Conservation (phyloP, 169 alveolate species). For the Eimeria sp. region DNA sequence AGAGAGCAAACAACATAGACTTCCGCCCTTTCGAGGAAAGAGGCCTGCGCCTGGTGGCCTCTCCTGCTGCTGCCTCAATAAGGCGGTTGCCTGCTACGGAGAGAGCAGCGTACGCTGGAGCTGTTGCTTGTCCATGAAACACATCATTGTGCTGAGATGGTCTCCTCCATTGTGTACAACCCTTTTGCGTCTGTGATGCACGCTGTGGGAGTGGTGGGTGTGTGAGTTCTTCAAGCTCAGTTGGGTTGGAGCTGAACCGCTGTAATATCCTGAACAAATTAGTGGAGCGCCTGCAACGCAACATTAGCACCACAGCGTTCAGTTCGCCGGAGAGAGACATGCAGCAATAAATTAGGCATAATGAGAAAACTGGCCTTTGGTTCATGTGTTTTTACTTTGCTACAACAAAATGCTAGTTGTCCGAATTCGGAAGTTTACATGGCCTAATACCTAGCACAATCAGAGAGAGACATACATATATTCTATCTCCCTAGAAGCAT, state of each 20-base stretch:
- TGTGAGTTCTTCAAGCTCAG: constrained; percentile 67
- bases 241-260: constrained; percentile 39
- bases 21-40: constrained; percentile 30
- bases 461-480: constrained; percentile 30
- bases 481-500: neutral
- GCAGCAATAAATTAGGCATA: neutral
- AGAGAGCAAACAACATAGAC: neutral
- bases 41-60: constrained; percentile 63
- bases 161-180: constrained; percentile 31
- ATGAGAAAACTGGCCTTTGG: neutral
- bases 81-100: constrained; percentile 14
- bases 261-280: constrained; percentile 23
- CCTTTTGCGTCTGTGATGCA: neutral
- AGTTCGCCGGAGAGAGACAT: neutral
- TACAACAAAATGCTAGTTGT: neutral
- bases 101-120: constrained; percentile 26
- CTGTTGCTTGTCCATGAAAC: neutral
- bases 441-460: no score
- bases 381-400: neutral
- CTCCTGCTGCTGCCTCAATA: constrained; percentile 34
- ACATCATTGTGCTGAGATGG: neutral
- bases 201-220: neutral
- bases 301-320: neutral
- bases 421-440: neutral
- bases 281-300: constrained; percentile 36